Evolutionary conservation across 2,329 filamentous ascomycete species (phyloP), one percentile per base, ranked within the genome.

Genomic region (Myriosclerotinia curreyana): DNA sequence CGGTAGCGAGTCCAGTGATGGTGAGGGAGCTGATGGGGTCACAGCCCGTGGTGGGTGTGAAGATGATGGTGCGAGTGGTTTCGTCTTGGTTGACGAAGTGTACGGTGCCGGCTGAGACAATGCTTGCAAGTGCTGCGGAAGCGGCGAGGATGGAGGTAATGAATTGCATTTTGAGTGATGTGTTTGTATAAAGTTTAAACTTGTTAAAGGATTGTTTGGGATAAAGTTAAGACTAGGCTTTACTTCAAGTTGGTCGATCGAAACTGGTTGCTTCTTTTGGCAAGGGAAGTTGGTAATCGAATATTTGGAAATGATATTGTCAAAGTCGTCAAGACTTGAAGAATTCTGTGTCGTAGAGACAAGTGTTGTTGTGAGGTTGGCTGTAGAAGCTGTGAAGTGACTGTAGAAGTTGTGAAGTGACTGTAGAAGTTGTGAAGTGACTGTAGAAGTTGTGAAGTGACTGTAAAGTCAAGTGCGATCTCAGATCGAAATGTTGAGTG

Each of bases 31-130:
- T 17, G 50, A 75, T 66, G 20, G 34, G 14, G 2, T 65, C 64
- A 15, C 65, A 56, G 28, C 71, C 72, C 1, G 53, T 51, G 48
- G 69, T 67, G 17, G 68, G 42, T 31, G 73, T 73, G 71, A 75
- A 75, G 69, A 67, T 36, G 49, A 75, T 68, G 65, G 72, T 74
- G 51, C 74, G 73, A 65, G 75, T 73, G 42, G 75, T 76, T 65
- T 75, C 70, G 73, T 88, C 86, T 59, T 85, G 81, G 69, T 83
- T 86, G 75, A 81, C 71, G 77, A 88, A 86, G 69, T 81, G 84
- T 71, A 88, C 76, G 44, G 76, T 75, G 75, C 80, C 82, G 65
- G 81, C 82, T 62, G 73, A 73, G 70, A 74, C 79, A 59, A 79
- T 69, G 66, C 78, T 74, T 65, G 78, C 79, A 68, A 80, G 78